These are phyloP conservation scores for Sequoia sempervirens DNA, from an alignment of 75 land plant genomes.

Conservation along the genomic window DNA sequence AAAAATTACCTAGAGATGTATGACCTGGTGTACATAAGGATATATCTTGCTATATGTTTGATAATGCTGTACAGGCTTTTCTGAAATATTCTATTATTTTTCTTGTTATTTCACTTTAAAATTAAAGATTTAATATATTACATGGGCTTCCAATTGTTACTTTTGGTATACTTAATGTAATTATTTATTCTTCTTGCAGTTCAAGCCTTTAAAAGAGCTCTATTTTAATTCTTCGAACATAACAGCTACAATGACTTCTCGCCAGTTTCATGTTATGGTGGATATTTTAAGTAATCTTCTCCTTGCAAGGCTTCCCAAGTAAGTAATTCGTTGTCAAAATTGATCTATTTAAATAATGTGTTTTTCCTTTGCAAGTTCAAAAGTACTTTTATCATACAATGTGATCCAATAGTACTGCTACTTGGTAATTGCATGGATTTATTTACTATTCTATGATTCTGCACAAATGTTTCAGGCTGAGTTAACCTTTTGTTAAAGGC, in stretches of 20 bases:
- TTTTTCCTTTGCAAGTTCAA: not conserved
- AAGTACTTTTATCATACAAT: not conserved
- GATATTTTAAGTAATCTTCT: constrained; percentile 93
- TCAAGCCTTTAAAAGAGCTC: constrained; percentile 94
- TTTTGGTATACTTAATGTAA: not conserved
- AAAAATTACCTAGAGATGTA: not conserved
- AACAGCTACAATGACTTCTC: constrained; percentile 99
- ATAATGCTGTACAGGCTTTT: not conserved
- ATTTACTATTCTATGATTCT: not conserved
- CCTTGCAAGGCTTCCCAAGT: constrained; percentile 97
- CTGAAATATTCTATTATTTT: not conserved
- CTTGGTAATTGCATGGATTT: not conserved
- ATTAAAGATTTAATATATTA: not conserved
- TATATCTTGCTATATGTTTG: not conserved
- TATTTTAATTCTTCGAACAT: constrained; percentile 93
- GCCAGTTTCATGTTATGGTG: constrained; percentile 97
- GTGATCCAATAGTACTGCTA: not conserved
- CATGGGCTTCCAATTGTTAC: not conserved
- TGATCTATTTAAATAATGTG: not conserved
- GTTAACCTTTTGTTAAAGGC: not conserved
- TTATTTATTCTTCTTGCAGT: constrained; percentile 37
- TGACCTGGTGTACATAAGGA: not conserved
- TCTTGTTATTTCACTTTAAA: not conserved
- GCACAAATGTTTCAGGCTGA: not conserved
- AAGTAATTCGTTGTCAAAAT: constrained; percentile 10